These are phyloP conservation scores for Sphagnum tenellum DNA, from an alignment of 225 moss, liverwort and hornwort species.

Conservation along the genomic window DNA sequence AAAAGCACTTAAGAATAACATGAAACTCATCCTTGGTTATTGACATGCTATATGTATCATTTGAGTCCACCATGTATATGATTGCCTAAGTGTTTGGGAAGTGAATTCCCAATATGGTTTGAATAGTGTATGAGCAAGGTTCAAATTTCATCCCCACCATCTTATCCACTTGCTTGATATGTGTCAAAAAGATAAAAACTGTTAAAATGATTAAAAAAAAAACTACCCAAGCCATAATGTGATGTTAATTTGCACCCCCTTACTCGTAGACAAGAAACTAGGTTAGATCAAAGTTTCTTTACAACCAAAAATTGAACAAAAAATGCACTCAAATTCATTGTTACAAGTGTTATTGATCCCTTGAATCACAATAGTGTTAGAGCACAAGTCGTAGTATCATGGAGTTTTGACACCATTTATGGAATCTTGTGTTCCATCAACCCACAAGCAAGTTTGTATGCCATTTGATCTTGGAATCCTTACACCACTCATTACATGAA, in stretches of 20 bases:
- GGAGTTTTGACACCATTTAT: too few relatives aligned
- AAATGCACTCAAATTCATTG: too few relatives aligned
- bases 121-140: conserved; percentile 8
- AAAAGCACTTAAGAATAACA: conserved; percentile 66
- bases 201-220: too few relatives aligned
- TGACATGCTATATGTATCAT: conserved; percentile 79
- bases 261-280: conserved; percentile 16
- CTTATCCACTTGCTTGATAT: background rate
- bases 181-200: too few relatives aligned
- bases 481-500: too few relatives aligned
- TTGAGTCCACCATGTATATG: conserved; percentile 95
- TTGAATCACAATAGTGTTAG: too few relatives aligned
- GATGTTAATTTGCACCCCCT: conserved; percentile 18
- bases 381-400: too few relatives aligned
- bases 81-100: conserved; percentile 86
- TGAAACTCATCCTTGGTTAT: conserved; percentile 96
- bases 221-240: background rate
- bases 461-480: too few relatives aligned
- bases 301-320: too few relatives aligned
- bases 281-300: conserved; percentile 6
- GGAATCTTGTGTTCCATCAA: too few relatives aligned
- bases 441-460: too few relatives aligned
- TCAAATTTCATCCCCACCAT: background rate
- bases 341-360: too few relatives aligned
- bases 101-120: conserved; percentile 87